phyloP scores from a whole-genome alignment of 768 basidiomycete species.

The Ramaria sp. region DNA sequence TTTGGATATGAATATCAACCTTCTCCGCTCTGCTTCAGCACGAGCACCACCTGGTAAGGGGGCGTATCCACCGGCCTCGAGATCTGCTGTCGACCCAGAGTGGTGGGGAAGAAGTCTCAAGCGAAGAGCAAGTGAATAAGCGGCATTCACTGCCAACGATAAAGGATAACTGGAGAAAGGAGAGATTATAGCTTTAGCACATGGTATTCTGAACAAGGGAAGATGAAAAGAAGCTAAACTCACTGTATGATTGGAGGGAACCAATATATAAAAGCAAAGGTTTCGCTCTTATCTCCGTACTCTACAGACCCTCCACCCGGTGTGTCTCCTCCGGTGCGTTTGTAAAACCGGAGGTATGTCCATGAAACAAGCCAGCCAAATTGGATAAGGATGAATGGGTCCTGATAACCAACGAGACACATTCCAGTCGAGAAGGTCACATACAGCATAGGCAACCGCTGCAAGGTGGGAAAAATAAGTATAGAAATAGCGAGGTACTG shows the following conservation, averaged over 20 bases:
- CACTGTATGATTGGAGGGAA: conserved; percentile 95
- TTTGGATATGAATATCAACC: conserved; percentile 35
- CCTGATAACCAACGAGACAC: conserved; percentile 74
- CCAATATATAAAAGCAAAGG: conserved; percentile 90
- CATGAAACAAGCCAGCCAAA: conserved; percentile 98
- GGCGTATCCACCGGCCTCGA: conserved; percentile 62
- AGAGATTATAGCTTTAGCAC: conserved; percentile 6
- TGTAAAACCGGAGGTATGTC: conserved; percentile 96
- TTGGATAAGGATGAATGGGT: conserved; percentile 88
- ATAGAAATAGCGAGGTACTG: not conserved
- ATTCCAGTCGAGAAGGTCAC: conserved; percentile 82
- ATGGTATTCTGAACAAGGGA: not conserved
- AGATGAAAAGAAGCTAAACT: conserved; percentile 21
- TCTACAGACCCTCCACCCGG: conserved; percentile 47
- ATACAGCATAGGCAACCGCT: conserved; percentile 93
- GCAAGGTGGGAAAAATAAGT: conserved; percentile 9
- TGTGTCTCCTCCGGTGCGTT: conserved; percentile 63
- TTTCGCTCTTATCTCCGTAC: conserved; percentile 93
- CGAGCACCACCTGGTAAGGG: conserved; percentile 80
- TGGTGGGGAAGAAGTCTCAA: conserved; percentile 66
- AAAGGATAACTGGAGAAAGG: conserved; percentile 52
- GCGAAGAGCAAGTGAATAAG: conserved; percentile 45
- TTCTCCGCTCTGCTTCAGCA: conserved; percentile 91
- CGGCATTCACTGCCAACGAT: conserved; percentile 50
- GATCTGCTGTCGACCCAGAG: conserved; percentile 36